These are phyloP conservation scores for Collybia sordida DNA, from an alignment of 768 basidiomycete genomes.

Conservation along the genomic window DNA sequence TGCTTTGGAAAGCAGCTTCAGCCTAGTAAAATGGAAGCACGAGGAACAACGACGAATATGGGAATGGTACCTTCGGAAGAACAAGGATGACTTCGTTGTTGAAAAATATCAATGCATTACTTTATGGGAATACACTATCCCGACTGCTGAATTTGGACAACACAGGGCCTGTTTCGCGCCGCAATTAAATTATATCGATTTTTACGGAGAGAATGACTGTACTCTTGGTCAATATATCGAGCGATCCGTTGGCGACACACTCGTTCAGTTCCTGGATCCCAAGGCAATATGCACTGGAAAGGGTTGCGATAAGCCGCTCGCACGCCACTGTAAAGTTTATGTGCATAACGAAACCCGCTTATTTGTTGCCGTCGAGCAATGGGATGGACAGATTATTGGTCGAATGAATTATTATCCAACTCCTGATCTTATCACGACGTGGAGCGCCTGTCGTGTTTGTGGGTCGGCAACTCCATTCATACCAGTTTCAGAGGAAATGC, in stretches of 20 bases:
- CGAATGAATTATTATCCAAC: conserved; percentile 51
- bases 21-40: conserved; percentile 73
- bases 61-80: conserved; percentile 94
- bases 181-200: conserved; percentile 68
- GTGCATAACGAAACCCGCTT: conserved; percentile 86
- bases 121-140: conserved; percentile 79
- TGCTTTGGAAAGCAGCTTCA: conserved; percentile 67
- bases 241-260: conserved; percentile 64
- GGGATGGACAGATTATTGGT: conserved; percentile 75
- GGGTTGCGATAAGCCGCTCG: conserved; percentile 77
- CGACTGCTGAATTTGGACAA: conserved; percentile 61
- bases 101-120: conserved; percentile 92
- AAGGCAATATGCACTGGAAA: conserved; percentile 82
- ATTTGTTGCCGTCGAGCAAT: conserved; percentile 85
- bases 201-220: conserved; percentile 91
- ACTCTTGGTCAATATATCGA: conserved; percentile 95
- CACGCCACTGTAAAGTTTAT: conserved; percentile 86
- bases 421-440: conserved; percentile 83
- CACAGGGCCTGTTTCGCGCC: conserved; percentile 82
- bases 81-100: conserved; percentile 82
- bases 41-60: conserved; percentile 88
- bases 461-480: conserved; percentile 84
- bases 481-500: conserved; percentile 88
- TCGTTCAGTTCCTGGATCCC: conserved; percentile 69
- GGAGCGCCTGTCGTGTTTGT: conserved; percentile 83